Base-by-base conservation (phyloP, 2,329 filamentous ascomycete genomes). In the Dactylonectria macrodidyma region DNA sequence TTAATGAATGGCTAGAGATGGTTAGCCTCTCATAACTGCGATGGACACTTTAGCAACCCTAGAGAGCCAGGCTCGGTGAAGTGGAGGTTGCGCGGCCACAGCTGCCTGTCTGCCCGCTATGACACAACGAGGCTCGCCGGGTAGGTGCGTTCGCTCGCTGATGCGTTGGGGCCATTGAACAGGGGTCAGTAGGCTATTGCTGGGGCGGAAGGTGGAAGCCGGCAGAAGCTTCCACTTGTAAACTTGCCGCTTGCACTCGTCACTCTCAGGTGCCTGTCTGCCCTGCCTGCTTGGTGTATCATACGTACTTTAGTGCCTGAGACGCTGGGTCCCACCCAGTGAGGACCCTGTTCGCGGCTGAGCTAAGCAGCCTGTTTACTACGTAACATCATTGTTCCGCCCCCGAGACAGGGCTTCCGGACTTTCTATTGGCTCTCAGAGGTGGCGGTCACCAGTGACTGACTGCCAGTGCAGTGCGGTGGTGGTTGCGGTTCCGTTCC, bases 341-440 rank as follows among this genome's bases (percentile, higher is more conserved):
- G 58, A 57, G 41, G 38, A 54, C 38, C 44, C 63, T 48, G 48
- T 59, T 30, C 62, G 62, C 58, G 64, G 74, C 73, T 77, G 71
- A 75, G 74, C 72, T 76, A 75, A 76, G 71, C 73, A 61, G 50
- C 22, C 48, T 62, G 58, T 47, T 52, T 57, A 55, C 16, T 38
- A 50, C 71, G 81, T 70, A 80, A 73, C 71, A 81, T 78, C 63
- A 71, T 81, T 83, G 64, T 78, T 82, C 81, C 81, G 81, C 62
- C 69, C 69, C 77, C 79, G 73, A 56, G 47, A 50, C 71, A 75
- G 67, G 73, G 72, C 71, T 66, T 71, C 6, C 57, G 66, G 73
- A 73, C 71, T 71, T 80, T 74, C 78, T 76, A 82, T 82, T 82
- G 80, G 80, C 61, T 58, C 68, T 46, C 46, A 47, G 52, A 58